Evolutionary conservation across 2,329 filamentous ascomycete species (phyloP).

Genomic region (Chaetomium sp.): DNA sequence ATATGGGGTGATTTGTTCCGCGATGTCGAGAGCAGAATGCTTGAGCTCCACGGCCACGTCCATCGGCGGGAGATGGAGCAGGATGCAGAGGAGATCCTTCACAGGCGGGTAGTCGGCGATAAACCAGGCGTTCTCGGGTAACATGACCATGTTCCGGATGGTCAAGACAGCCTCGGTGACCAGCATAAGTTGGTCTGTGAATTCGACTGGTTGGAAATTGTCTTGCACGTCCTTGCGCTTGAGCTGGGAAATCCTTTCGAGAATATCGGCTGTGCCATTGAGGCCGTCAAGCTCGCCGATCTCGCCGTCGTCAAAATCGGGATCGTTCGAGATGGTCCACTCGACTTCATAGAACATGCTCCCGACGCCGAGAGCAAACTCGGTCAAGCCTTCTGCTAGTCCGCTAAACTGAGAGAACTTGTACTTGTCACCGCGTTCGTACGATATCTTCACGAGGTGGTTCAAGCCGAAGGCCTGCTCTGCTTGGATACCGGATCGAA

Average conservation of each 20-base stretch:
- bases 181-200: slow-evolving; percentile 70
- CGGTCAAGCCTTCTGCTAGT: slow-evolving; percentile 83
- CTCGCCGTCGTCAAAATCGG: slow-evolving; percentile 55
- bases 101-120: slow-evolving; percentile 74
- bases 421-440: slow-evolving; percentile 92
- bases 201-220: slow-evolving; percentile 71
- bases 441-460: slow-evolving; percentile 93
- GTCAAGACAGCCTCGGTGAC: slow-evolving; percentile 86
- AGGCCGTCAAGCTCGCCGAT: slow-evolving; percentile 54
- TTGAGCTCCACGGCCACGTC: slow-evolving; percentile 79
- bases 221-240: slow-evolving; percentile 62
- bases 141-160: slow-evolving; percentile 92
- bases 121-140: slow-evolving; percentile 84
- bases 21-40: slow-evolving; percentile 87
- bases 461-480: slow-evolving; percentile 94
- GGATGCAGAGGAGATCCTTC: slow-evolving; percentile 80
- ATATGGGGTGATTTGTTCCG: slow-evolving; percentile 85
- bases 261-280: slow-evolving; percentile 70
- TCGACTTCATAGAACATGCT: slow-evolving; percentile 78
- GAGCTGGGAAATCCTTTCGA: slow-evolving; percentile 70
- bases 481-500: slow-evolving; percentile 75
- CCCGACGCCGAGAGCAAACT: slow-evolving; percentile 79
- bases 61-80: slow-evolving; percentile 73
- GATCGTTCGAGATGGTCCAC: slow-evolving; percentile 75
- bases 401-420: slow-evolving; percentile 90